phyloP scores from a whole-genome alignment of 2,329 filamentous ascomycete species.

The Hymenoscyphus albidus region DNA sequence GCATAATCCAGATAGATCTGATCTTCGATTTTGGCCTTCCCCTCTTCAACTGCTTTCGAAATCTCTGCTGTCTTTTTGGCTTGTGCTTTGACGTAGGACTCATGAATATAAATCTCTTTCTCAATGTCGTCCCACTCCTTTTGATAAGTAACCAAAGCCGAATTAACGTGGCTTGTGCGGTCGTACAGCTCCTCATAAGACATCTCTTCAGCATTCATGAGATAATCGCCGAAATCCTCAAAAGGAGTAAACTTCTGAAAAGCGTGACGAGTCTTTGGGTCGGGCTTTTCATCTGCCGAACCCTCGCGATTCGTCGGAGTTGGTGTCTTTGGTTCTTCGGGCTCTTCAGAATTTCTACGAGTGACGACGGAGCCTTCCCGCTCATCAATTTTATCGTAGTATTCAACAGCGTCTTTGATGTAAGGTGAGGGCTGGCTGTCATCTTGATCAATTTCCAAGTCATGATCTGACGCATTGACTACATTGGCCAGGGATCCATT shows the following conservation, averaged over 20 bases:
- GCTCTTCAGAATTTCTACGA: constrained; percentile 17
- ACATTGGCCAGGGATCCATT: constrained; percentile 10
- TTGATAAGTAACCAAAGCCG: constrained; percentile 25
- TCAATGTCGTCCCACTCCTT: constrained; percentile 29
- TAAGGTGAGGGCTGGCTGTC: constrained; percentile 17
- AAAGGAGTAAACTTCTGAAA: constrained; percentile 28
- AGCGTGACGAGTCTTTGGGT: constrained; percentile 15
- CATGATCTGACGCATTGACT: constrained; percentile 8
- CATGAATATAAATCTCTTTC: constrained; percentile 26
- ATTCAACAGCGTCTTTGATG: constrained; percentile 21
- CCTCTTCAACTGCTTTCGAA: constrained; percentile 18
- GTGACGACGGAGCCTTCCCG: constrained; percentile 18
- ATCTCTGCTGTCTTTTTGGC: constrained; percentile 19
- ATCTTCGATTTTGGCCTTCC: constrained; percentile 20
- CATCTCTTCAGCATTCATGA: constrained; percentile 26
- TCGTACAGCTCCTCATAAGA: constrained; percentile 28
- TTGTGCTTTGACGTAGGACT: constrained; percentile 18
- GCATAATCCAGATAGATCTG: constrained; percentile 16
- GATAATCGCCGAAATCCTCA: constrained; percentile 27
- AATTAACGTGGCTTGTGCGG: constrained; percentile 21
- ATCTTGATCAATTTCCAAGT: constrained; percentile 6
- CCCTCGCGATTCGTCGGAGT: constrained; percentile 8
- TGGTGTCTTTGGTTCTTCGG: constrained; percentile 12
- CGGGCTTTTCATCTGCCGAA: constrained; percentile 13
- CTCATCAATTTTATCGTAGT: constrained; percentile 26